Conservation (phyloP, 1,284 basidiomycete species). For the Pseudomicrostroma phylloplanum region DNA sequence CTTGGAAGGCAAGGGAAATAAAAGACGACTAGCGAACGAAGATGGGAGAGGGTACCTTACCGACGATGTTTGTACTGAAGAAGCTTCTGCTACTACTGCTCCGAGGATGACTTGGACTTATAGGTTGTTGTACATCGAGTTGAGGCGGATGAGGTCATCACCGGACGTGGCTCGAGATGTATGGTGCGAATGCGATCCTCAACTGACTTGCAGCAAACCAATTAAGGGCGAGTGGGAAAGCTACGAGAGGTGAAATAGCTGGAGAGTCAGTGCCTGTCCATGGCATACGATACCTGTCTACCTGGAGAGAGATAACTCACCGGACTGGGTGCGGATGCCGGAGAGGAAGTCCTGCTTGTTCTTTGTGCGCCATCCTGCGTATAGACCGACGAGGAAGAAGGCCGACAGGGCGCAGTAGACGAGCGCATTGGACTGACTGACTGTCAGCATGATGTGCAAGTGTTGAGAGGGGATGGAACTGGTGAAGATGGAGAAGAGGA, state of each 20-base stretch:
- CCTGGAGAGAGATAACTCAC: slow-evolving; percentile 20
- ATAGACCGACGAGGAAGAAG: slow-evolving; percentile 48
- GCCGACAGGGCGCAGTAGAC: slow-evolving; percentile 46
- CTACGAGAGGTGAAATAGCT: slow-evolving; percentile 14
- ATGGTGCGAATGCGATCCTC: background rate
- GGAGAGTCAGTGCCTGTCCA: background rate
- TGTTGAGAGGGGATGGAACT: background rate
- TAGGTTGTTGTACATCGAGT: background rate
- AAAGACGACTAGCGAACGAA: slow-evolving; percentile 1
- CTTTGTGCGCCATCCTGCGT: slow-evolving; percentile 42
- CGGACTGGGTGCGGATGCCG: slow-evolving; percentile 47
- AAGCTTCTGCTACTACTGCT: background rate
- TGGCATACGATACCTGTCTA: background rate
- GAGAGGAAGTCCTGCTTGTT: slow-evolving; percentile 44
- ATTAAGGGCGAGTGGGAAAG: slow-evolving; percentile 45
- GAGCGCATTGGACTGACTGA: slow-evolving; percentile 41
- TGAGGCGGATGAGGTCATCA: background rate
- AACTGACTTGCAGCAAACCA: slow-evolving; percentile 51
- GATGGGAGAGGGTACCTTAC: background rate
- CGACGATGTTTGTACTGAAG: slow-evolving; percentile 2
- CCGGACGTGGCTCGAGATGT: background rate
- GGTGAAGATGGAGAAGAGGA: slow-evolving; percentile 1
- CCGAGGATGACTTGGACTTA: background rate
- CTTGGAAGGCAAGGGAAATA: background rate
- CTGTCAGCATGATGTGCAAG: slow-evolving; percentile 21